These are phyloP conservation scores for Penicillium sp. DNA, from an alignment of 2,329 filamentous ascomycete species.

Conservation along the genomic window DNA sequence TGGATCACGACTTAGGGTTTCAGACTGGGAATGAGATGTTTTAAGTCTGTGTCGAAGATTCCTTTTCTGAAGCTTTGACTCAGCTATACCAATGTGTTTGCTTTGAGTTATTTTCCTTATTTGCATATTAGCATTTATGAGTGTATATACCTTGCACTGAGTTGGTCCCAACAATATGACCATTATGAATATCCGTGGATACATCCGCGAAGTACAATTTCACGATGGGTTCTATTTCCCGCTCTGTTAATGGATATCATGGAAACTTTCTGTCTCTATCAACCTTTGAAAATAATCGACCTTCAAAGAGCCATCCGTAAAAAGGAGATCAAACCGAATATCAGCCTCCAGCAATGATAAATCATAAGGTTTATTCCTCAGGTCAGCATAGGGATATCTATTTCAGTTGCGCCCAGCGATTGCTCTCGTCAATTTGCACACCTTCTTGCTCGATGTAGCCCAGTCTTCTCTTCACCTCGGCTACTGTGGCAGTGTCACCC, in stretches of 20 bases:
- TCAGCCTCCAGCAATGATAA: neutral
- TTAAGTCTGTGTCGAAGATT: constrained; percentile 3
- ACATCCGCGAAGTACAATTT: neutral
- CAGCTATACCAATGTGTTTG: neutral
- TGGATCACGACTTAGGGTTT: constrained; percentile 39
- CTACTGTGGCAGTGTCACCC: constrained; percentile 75
- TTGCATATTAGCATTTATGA: neutral
- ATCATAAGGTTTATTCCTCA: neutral
- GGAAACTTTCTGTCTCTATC: neutral
- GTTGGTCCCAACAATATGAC: neutral
- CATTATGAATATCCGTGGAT: neutral
- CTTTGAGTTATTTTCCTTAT: neutral
- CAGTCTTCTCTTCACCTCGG: constrained; percentile 78
- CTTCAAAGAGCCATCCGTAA: neutral
- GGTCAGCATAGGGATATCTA: neutral
- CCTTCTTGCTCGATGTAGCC: constrained; percentile 85
- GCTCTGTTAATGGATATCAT: constrained; percentile 16
- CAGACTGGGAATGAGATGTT: constrained; percentile 32
- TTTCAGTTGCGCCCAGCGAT: constrained; percentile 65
- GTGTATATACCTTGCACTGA: neutral
- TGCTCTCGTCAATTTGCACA: constrained; percentile 78
- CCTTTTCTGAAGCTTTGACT: neutral
- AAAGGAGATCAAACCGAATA: neutral
- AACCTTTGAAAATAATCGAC: neutral
- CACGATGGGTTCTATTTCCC: neutral